phyloP scores from a whole-genome alignment of 352 stramenopile genomes.

The Globisporangium yorkense region DNA sequence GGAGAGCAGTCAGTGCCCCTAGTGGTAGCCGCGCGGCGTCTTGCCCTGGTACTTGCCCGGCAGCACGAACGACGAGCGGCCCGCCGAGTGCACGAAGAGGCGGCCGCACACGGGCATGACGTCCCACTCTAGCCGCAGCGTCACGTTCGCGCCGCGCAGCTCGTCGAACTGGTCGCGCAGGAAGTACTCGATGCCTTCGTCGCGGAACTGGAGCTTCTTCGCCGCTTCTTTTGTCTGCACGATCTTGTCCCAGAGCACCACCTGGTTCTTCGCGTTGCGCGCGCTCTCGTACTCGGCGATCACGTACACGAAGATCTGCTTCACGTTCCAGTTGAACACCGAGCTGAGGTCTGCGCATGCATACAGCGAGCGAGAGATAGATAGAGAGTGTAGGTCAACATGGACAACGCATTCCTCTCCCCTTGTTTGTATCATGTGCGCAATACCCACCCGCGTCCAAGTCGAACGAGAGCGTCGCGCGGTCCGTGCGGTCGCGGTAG shows the following conservation, averaged over 20 bases:
- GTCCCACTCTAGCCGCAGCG: constrained; percentile 79
- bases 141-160: constrained; percentile 71
- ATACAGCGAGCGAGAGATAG: neutral
- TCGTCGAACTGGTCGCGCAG: constrained; percentile 73
- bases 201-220: constrained; percentile 32
- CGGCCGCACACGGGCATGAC: constrained; percentile 82
- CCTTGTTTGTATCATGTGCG: neutral
- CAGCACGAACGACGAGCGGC: constrained; percentile 47
- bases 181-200: constrained; percentile 82
- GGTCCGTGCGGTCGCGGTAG: constrained; percentile 75
- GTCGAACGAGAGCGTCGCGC: constrained; percentile 78
- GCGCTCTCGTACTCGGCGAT: constrained; percentile 70
- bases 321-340: constrained; percentile 90
- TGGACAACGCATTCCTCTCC: too few relatives aligned
- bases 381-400: neutral
- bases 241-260: constrained; percentile 87
- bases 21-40: constrained; percentile 16
- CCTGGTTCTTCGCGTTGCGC: constrained; percentile 64
- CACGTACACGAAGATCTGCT: constrained; percentile 88
- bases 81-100: constrained; percentile 62
- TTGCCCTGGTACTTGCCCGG: constrained; percentile 70
- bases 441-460: constrained; percentile 54
- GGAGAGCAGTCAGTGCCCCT: neutral
- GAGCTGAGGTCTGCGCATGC: constrained; percentile 54
- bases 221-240: constrained; percentile 59